Base-by-base conservation (phyloP, 495 filamentous ascomycete genomes). In the Durotheca rogersii region DNA sequence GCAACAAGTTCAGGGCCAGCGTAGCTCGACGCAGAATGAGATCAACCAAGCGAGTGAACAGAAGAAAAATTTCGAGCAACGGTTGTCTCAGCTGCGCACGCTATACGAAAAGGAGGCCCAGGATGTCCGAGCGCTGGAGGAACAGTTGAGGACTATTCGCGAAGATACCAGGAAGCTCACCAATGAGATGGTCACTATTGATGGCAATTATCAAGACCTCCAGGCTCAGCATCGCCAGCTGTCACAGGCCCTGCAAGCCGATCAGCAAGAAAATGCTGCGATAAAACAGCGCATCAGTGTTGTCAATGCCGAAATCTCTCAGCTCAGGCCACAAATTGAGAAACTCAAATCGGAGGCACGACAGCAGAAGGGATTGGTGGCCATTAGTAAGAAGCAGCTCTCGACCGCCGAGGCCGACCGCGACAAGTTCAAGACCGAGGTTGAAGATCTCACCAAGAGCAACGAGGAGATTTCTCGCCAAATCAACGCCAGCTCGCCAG, bases 321-420 rank as follows among this genome's bases (percentile, higher is more conserved):
- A 87, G 69, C 72, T 97, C 21, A 90, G 88, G 67, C 90, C 89
- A 6, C 83, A 90, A 40, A 76, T 97, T 39, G 93, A 98, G 57
- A 95, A 95, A 72, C 75, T 94, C 42, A 85, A 88, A 63, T 86
- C 83, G 7, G 88, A 93, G 54, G 88, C 90, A 30, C 82, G 93
- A 15, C 93, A 96, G 64, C 90, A 96, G 70, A 96, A 94, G 68
- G 93, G 93, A 7, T 70, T 96, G 33, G 93, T 94, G 34, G 89
- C 94, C 3, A 97, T 98, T 69, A 95, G 94, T 72, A 96, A 94
- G 72, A 97, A 98, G 72, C 93, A 98, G 71, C 76, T 96, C 37
- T 78, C 86, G 27, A 95, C 92, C 1, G 85, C 84, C 51, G 94
- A 98, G 67, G 80, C 76, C 21, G 93, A 97, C 60, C 78, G 85